Evolutionary conservation across 2,329 filamentous ascomycete species (phyloP).

Genomic region (Lomentospora prolificans): DNA sequence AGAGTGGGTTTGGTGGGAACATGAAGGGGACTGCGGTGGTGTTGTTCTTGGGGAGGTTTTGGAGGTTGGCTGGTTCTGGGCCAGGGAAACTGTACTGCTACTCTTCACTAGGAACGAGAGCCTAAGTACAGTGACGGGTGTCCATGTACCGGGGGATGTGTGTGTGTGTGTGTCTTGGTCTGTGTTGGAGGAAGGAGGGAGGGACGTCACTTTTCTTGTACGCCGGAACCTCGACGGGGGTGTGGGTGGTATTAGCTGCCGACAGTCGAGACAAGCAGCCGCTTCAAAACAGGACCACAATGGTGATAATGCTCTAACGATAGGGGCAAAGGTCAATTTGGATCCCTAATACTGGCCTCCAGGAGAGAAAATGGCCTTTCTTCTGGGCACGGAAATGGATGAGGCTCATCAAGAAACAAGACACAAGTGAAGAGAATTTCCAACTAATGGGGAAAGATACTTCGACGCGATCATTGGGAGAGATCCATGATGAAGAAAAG

Average conservation of each 20-base stretch:
- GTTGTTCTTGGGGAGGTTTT: not conserved
- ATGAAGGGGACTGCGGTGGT: conserved; percentile 1
- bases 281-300: not conserved
- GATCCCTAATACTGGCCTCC: not conserved
- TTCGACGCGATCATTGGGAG: not conserved
- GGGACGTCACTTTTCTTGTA: not conserved
- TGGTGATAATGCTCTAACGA: not conserved
- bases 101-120: not conserved
- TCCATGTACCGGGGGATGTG: not conserved
- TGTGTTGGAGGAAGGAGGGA: not conserved
- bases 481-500: not conserved
- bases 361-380: not conserved
- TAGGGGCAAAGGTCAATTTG: not conserved
- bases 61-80: not conserved
- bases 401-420: too few relatives aligned
- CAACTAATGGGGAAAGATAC: not conserved
- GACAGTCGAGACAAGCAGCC: not conserved
- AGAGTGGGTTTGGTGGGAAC: conserved; percentile 1
- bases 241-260: conserved; percentile 1
- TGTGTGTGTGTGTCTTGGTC: not conserved
- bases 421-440: too few relatives aligned
- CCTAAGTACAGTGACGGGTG: conserved; percentile 1
- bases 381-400: too few relatives aligned
- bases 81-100: not conserved
- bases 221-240: not conserved